A percentile compares a stretch with the other conserved stretches of the same genome.
Conservation (phyloP, 2,329 filamentous ascomycete genomes). For the Calonectria naviculata region DNA sequence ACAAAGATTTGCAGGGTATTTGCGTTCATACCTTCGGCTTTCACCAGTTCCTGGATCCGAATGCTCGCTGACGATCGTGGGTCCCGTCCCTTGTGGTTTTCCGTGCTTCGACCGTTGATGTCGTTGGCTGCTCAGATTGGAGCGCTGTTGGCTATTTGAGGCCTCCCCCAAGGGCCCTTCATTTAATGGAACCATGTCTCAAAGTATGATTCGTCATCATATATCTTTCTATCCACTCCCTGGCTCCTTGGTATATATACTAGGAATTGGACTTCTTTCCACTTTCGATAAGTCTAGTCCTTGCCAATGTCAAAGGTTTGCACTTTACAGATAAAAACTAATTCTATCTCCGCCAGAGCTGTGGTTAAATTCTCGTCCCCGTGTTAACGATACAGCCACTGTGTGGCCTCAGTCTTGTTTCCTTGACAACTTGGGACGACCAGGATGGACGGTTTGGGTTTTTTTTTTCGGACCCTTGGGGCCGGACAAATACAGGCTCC, state of each 20-base stretch:
- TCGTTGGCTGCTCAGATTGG: neutral
- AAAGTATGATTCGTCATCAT: neutral
- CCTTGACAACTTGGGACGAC: neutral
- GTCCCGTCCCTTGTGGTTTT: slow-evolving; percentile 1
- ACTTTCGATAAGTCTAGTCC: neutral
- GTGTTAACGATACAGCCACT: neutral
- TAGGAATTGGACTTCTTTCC: neutral
- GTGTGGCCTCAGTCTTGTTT: neutral
- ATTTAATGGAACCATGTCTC: neutral
- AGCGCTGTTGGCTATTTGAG: neutral
- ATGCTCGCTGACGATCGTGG: neutral
- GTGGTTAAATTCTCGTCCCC: neutral
- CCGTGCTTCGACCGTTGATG: neutral
- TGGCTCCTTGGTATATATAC: neutral
- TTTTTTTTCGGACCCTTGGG: neutral
- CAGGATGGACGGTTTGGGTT: neutral
- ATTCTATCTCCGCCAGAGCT: neutral
- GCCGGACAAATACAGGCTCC: neutral
- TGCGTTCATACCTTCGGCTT: neutral
- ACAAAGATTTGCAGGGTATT: slow-evolving; percentile 18
- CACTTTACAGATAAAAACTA: too few species aligned
- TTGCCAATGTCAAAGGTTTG: neutral
- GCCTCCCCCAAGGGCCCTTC: neutral
- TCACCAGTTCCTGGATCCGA: neutral
- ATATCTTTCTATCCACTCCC: too few species aligned